Conservation (phyloP, 768 basidiomycete genomes). For the Sarcodon sp. region DNA sequence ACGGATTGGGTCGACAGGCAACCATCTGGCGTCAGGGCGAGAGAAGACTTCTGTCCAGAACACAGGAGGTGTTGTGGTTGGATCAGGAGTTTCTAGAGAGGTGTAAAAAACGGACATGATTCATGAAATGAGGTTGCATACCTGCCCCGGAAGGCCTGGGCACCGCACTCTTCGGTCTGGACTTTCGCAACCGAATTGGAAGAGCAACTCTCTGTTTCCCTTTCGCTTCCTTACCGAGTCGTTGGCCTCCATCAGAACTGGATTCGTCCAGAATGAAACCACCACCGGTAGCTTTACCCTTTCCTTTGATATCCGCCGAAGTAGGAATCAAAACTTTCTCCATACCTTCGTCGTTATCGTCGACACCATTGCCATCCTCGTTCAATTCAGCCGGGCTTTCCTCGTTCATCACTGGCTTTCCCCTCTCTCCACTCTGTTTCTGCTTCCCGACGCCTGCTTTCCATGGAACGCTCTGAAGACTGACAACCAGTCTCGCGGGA, state of each 20-base stretch:
- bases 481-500: conserved; percentile 79
- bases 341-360: conserved; percentile 24
- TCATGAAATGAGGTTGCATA: not conserved
- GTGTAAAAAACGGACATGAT: not conserved
- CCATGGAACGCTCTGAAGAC: conserved; percentile 90
- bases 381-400: conserved; percentile 10
- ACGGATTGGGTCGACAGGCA: conserved; percentile 85
- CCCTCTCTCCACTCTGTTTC: conserved; percentile 28
- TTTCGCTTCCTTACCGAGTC: conserved; percentile 36
- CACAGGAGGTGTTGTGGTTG: conserved; percentile 60
- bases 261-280: conserved; percentile 10
- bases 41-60: conserved; percentile 99
- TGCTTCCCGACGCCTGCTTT: conserved; percentile 51
- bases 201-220: conserved; percentile 45
- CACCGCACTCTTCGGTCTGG: conserved; percentile 21
- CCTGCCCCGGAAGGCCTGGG: conserved; percentile 2
- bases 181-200: conserved; percentile 45
- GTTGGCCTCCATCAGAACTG: conserved; percentile 22
- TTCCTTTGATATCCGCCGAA: conserved; percentile 15
- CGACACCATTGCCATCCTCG: conserved; percentile 16
- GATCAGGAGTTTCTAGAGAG: conserved; percentile 29
- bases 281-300: conserved; percentile 18
- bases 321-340: conserved; percentile 20
- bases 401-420: conserved; percentile 21
- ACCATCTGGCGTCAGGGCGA: conserved; percentile 81